A percentile compares a stretch with the other conserved stretches of the same genome.
These are phyloP conservation scores for Cordyceps cicadae DNA, from an alignment of 2,329 filamentous ascomycete genomes.

Conservation along the genomic window DNA sequence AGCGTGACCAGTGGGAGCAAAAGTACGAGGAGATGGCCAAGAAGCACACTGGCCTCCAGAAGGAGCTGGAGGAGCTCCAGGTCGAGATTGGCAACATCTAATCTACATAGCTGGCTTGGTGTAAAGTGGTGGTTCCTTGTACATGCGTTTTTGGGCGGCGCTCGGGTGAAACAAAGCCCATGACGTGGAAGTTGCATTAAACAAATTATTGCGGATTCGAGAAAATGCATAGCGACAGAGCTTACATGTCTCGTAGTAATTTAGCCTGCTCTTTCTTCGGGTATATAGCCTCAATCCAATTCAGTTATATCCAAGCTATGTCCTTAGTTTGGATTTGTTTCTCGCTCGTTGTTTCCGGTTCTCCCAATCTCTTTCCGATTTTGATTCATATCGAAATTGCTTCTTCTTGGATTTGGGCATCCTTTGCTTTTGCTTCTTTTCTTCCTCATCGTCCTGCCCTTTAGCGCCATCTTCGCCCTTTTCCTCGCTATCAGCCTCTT, in stretches of 20 bases:
- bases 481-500: slow-evolving; percentile 25
- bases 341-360: slow-evolving; percentile 64
- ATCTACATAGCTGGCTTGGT: slow-evolving; percentile 21
- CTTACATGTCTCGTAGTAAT: slow-evolving; percentile 12
- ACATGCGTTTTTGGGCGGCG: slow-evolving; percentile 4
- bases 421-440: slow-evolving; percentile 12
- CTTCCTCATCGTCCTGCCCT: slow-evolving; percentile 14
- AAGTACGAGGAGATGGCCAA: slow-evolving; percentile 98
- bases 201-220: slow-evolving; percentile 7
- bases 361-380: slow-evolving; percentile 70
- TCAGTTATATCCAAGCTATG: background rate
- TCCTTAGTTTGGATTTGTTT: slow-evolving; percentile 31
- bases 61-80: slow-evolving; percentile 87
- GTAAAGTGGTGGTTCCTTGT: background rate
- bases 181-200: slow-evolving; percentile 4
- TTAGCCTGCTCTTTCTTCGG: slow-evolving; percentile 8
- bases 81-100: slow-evolving; percentile 89
- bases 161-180: background rate
- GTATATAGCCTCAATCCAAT: slow-evolving; percentile 10
- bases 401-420: slow-evolving; percentile 69
- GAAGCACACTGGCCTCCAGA: slow-evolving; percentile 76
- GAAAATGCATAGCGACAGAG: slow-evolving; percentile 9
- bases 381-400: slow-evolving; percentile 89
- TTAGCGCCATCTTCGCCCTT: slow-evolving; percentile 22
- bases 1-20: slow-evolving; percentile 88